Conservation (phyloP, 352 stramenopile species). For the Paralagenidium karlingii region DNA sequence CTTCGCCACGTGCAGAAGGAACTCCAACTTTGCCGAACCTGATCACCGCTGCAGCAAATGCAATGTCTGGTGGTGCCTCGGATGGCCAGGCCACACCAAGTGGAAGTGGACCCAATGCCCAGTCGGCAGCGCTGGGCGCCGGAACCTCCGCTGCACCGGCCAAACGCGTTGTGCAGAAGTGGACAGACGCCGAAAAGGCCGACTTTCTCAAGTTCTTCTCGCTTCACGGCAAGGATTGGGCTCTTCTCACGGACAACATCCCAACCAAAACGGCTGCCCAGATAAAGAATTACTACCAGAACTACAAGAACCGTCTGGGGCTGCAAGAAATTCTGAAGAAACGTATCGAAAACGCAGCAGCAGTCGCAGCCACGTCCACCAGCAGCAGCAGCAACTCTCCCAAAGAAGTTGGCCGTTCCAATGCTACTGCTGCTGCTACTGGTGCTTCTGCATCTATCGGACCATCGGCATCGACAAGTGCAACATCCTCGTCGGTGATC, state of each 20-base stretch:
- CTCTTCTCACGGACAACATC: constrained; percentile 75
- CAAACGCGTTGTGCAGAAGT: constrained; percentile 84
- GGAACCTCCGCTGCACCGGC: constrained; percentile 12
- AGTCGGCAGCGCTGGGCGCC: neutral
- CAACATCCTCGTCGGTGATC: neutral
- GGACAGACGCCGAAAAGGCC: constrained; percentile 80
- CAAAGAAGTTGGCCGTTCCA: neutral
- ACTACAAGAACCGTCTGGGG: constrained; percentile 87
- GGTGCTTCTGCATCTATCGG: too few relatives aligned
- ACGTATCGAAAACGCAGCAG: constrained; percentile 24
- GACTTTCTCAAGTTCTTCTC: constrained; percentile 84
- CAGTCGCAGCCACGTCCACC: neutral
- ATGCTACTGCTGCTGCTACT: too few relatives aligned
- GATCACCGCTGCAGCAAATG: neutral
- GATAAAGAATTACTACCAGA: constrained; percentile 91
- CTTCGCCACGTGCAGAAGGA: too few relatives aligned
- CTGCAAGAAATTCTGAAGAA: constrained; percentile 81
- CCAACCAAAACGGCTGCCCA: constrained; percentile 82
- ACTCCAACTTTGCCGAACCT: too few relatives aligned
- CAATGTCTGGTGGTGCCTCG: neutral
- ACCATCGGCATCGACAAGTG: too few relatives aligned
- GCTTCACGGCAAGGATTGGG: constrained; percentile 84
- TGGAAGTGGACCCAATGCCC: too few relatives aligned
- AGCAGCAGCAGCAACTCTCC: neutral
- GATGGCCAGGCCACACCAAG: constrained; percentile 1